A percentile compares a stretch with the other conserved stretches of the same genome.
phyloP scores from a whole-genome alignment of 371 early-diverging fungal species.

The Mortierella sp. region DNA sequence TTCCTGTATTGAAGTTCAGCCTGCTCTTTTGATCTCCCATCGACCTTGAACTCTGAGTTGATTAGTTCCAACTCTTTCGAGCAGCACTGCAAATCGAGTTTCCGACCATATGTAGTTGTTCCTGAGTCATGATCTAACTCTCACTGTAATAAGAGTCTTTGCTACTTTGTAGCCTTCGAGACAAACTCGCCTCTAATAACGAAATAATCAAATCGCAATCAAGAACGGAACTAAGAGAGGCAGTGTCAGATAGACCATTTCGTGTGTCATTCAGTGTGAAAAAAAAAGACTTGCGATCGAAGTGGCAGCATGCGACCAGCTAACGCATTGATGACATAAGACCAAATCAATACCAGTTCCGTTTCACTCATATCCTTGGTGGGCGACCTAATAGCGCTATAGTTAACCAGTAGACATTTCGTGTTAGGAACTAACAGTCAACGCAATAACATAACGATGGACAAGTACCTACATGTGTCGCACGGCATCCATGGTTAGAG shows the following conservation, averaged over 20 bases:
- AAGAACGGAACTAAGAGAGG: background rate
- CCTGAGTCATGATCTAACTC: slow-evolving; percentile 5
- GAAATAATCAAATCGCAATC: slow-evolving; percentile 1
- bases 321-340: slow-evolving; percentile 9
- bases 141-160: background rate
- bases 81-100: slow-evolving; percentile 18
- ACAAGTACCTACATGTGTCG: slow-evolving; percentile 13
- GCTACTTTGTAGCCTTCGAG: slow-evolving; percentile 18
- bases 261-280: too few relatives aligned
- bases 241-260: background rate
- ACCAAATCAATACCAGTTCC: slow-evolving; percentile 5
- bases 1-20: slow-evolving; percentile 16
- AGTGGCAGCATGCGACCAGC: slow-evolving; percentile 10
- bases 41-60: slow-evolving; percentile 17
- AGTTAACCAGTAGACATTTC: background rate
- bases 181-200: slow-evolving; percentile 15
- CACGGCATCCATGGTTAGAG: slow-evolving; percentile 11
- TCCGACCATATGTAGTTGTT: slow-evolving; percentile 5
- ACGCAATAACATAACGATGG: background rate
- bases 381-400: slow-evolving; percentile 11
- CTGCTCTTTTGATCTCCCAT: slow-evolving; percentile 3
- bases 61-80: slow-evolving; percentile 9
- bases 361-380: background rate
- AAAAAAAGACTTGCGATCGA: slow-evolving; percentile 13
- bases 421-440: background rate